Evolutionary conservation across 176 grass and related monocot genomes (phyloP).

Genomic region (Rhynchospora tenuis): DNA sequence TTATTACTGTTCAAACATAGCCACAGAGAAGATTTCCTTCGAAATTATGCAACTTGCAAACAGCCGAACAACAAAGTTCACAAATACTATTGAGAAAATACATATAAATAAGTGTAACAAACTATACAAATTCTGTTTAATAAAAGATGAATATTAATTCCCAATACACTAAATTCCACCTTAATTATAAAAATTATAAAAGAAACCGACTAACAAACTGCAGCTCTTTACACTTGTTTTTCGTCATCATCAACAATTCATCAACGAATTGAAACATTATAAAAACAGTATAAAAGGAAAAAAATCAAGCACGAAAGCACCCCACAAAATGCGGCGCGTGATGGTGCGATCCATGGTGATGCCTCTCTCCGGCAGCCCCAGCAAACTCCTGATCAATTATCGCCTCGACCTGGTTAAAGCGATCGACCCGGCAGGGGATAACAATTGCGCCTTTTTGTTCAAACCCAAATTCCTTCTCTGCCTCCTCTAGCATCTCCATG

Average conservation of each 20-base stretch:
- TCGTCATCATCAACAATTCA: slow-evolving; percentile 43
- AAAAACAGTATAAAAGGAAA: not conserved
- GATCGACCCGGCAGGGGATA: slow-evolving; percentile 79
- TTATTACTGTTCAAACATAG: not conserved
- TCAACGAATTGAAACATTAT: slow-evolving; percentile 16
- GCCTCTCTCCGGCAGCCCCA: slow-evolving; percentile 7
- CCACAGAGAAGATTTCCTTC: not conserved
- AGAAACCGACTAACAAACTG: not conserved
- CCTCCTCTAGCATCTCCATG: slow-evolving; percentile 55
- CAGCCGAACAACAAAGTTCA: not conserved
- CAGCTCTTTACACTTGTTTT: slow-evolving; percentile 16
- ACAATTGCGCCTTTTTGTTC: slow-evolving; percentile 58
- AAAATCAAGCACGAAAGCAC: slow-evolving; percentile 59
- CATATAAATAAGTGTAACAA: not conserved
- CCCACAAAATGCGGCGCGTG: slow-evolving; percentile 57
- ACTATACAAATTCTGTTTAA: not conserved
- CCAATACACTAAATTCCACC: not conserved
- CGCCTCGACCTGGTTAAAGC: slow-evolving; percentile 56
- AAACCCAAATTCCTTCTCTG: slow-evolving; percentile 81
- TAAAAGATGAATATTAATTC: not conserved
- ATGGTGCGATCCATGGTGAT: slow-evolving; percentile 25
- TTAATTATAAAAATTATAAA: not conserved
- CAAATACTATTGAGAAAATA: not conserved
- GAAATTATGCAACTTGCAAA: too few relatives aligned
- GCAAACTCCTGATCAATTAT: slow-evolving; percentile 53